These are phyloP conservation scores for Flagelloscypha sp. DNA, from an alignment of 768 basidiomycete genomes.

Conservation along the genomic window DNA sequence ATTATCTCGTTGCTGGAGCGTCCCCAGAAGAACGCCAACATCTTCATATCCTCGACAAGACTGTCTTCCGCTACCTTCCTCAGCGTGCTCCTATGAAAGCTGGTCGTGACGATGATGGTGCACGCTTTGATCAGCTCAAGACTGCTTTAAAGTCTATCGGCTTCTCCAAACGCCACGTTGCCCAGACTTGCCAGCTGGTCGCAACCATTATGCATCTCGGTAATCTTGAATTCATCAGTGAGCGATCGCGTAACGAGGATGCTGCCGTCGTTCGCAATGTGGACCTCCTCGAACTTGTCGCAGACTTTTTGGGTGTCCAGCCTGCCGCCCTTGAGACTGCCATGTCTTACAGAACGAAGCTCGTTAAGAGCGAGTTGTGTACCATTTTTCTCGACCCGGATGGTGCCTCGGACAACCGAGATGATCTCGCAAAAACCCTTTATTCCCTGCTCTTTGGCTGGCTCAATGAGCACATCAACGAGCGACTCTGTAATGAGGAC, in stretches of 20 bases:
- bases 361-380: constrained; percentile 94
- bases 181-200: constrained; percentile 89
- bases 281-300: constrained; percentile 73
- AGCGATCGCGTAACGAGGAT: constrained; percentile 79
- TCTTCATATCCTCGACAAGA: constrained; percentile 74
- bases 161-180: constrained; percentile 89
- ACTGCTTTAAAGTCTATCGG: constrained; percentile 89
- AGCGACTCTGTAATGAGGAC: constrained; percentile 89
- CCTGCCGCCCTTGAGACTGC: constrained; percentile 65
- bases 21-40: constrained; percentile 82
- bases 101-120: constrained; percentile 71
- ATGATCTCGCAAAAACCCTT: constrained; percentile 87
- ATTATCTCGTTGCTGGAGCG: constrained; percentile 91
- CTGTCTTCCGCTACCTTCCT: constrained; percentile 81
- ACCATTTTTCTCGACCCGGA: constrained; percentile 94
- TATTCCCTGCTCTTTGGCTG: constrained; percentile 94
- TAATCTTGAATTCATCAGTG: constrained; percentile 86
- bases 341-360: constrained; percentile 84
- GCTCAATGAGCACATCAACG: constrained; percentile 95
- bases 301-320: constrained; percentile 86
- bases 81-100: constrained; percentile 44
- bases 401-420: constrained; percentile 85
- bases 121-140: constrained; percentile 90
- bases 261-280: constrained; percentile 86
- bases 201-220: constrained; percentile 96